phyloP scores from a whole-genome alignment of 2,329 filamentous ascomycete genomes.

The Trichoderma sp. region DNA sequence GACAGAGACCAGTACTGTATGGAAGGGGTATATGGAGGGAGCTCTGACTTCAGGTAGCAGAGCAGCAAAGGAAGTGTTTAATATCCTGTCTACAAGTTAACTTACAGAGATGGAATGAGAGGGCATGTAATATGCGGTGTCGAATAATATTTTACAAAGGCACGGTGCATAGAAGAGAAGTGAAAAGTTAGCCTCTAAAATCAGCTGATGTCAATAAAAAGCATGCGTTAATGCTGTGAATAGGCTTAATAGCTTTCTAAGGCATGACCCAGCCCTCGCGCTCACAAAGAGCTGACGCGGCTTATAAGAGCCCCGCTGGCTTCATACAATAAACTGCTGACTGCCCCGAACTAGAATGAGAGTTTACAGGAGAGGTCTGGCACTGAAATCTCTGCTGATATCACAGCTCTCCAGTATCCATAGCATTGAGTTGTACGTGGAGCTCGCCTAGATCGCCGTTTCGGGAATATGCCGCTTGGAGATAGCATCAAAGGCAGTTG shows the following conservation, averaged over 20 bases:
- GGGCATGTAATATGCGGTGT: neutral
- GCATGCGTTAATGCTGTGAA: no score
- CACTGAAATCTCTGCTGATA: neutral
- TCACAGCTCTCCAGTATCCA: neutral
- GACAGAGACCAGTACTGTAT: constrained; percentile 50
- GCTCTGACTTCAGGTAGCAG: constrained; percentile 48
- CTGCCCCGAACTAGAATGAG: neutral
- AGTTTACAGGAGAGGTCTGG: neutral
- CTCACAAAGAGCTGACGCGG: neutral
- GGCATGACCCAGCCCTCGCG: no score
- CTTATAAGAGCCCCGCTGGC: no score
- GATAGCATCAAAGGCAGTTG: neutral
- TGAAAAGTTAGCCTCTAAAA: neutral
- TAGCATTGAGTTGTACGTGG: neutral
- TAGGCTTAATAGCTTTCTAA: no score
- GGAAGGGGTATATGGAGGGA: constrained; percentile 57
- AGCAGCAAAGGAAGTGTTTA: constrained; percentile 45
- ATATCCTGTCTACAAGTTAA: constrained; percentile 24
- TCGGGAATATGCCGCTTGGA: constrained; percentile 8
- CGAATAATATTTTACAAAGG: no score
- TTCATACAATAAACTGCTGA: no score
- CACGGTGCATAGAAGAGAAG: neutral
- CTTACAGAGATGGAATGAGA: neutral
- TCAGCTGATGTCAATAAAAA: neutral
- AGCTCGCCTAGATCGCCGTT: neutral